Conservation (phyloP, 2,329 filamentous ascomycete genomes). For the Sporothrix brasiliensis region DNA sequence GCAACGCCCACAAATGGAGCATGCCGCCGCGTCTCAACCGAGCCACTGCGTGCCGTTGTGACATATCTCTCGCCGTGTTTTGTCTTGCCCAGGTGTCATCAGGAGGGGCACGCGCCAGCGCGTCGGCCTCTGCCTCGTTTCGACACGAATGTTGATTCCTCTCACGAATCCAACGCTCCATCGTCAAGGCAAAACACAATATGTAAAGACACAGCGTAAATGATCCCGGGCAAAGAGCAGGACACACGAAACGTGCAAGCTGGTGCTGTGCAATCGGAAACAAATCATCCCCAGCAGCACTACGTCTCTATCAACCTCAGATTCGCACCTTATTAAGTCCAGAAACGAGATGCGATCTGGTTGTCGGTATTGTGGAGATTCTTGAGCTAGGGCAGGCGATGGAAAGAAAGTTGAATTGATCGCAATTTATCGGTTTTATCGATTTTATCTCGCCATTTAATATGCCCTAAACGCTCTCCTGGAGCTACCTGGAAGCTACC, state of each 20-base stretch:
- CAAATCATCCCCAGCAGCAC: conserved; percentile 12
- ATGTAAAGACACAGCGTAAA: conserved; percentile 2
- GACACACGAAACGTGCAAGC: not conserved
- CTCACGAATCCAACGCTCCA: not conserved
- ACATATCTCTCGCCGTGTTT: conserved; percentile 21
- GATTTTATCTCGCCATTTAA: not conserved
- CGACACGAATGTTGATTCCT: not conserved
- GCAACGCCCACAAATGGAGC: not conserved
- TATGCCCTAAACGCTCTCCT: not conserved
- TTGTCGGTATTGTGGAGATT: conserved; percentile 25
- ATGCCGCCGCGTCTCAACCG: conserved; percentile 24
- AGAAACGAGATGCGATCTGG: conserved; percentile 20
- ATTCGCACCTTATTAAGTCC: not conserved
- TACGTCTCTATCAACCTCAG: not conserved
- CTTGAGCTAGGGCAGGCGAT: conserved; percentile 15
- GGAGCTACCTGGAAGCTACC: not conserved
- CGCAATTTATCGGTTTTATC: conserved; percentile 24
- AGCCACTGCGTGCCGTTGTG: conserved; percentile 21
- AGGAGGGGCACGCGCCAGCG: not conserved
- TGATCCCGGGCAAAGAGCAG: not conserved
- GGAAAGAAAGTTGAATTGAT: conserved; percentile 12
- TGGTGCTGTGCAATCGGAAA: not conserved
- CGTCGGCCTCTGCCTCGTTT: not conserved
- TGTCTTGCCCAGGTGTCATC: conserved; percentile 23
- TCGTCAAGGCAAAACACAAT: not conserved